Evolutionary conservation across 1,284 basidiomycete species (phyloP).

Genomic region (Trichosporon asahii): DNA sequence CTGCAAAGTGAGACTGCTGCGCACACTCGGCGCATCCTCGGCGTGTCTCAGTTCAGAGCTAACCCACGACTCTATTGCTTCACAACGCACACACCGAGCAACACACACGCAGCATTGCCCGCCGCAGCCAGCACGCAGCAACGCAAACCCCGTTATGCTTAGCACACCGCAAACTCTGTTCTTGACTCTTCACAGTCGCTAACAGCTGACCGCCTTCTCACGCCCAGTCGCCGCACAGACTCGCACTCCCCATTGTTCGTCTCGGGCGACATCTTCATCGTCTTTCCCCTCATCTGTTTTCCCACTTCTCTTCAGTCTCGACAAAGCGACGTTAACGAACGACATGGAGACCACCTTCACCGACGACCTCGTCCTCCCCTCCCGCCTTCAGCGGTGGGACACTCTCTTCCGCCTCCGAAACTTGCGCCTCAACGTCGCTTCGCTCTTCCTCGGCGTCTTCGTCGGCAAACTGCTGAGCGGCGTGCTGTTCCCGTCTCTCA

Average conservation of each 20-base stretch:
- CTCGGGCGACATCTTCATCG: background rate
- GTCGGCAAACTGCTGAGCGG: background rate
- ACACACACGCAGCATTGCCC: too few relatives aligned
- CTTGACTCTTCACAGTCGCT: background rate
- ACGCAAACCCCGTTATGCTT: background rate
- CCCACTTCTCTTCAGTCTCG: too few relatives aligned
- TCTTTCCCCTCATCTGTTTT: too few relatives aligned
- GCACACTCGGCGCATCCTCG: too few relatives aligned
- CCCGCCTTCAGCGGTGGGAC: background rate
- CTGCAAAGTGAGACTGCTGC: too few relatives aligned
- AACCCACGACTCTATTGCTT: background rate
- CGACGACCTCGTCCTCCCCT: slow-evolving; percentile 4
- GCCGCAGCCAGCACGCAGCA: background rate
- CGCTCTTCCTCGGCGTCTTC: background rate
- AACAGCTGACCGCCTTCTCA: background rate
- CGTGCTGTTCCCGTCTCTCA: background rate
- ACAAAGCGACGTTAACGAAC: too few relatives aligned
- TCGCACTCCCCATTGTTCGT: background rate
- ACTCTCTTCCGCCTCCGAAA: background rate
- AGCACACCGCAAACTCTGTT: background rate
- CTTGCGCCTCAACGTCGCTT: background rate
- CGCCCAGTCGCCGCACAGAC: background rate
- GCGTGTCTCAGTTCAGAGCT: background rate
- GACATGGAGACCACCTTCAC: background rate
- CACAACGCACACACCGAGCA: too few relatives aligned